Conservation (phyloP, 2,329 filamentous ascomycete species). For the Sarocladium strictum region DNA sequence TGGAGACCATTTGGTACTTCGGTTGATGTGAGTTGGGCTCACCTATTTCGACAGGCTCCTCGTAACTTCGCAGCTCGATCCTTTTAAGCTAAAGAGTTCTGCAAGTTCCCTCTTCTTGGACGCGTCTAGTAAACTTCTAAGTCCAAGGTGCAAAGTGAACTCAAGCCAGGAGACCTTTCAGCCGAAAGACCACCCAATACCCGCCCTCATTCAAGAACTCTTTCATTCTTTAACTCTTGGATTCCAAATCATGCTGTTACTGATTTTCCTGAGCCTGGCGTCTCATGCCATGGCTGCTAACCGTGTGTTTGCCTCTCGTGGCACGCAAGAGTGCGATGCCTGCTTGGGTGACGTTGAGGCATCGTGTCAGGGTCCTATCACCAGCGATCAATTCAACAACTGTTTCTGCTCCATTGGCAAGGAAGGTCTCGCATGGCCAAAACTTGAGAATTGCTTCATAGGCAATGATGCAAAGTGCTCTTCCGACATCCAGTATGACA, state of each 20-base stretch:
- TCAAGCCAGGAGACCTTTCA: no score
- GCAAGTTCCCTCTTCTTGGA: no score
- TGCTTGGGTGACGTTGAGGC: slow-evolving; percentile 9
- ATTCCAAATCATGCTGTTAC: neutral
- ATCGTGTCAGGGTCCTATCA: slow-evolving; percentile 3
- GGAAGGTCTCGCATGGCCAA: slow-evolving; percentile 3
- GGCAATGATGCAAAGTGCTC: neutral
- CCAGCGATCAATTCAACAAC: slow-evolving; percentile 11
- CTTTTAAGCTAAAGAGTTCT: no score
- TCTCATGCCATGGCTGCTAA: neutral
- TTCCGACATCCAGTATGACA: neutral
- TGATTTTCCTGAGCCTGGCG: neutral
- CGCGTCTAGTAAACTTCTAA: no score
- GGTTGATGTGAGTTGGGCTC: no score
- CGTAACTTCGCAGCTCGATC: no score
- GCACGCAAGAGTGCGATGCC: slow-evolving; percentile 1
- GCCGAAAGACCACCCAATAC: no score
- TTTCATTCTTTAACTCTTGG: no score
- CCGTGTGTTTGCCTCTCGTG: slow-evolving; percentile 5
- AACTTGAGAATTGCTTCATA: neutral
- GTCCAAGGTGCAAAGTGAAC: no score
- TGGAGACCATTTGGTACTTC: neutral
- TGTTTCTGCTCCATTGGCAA: slow-evolving; percentile 9
- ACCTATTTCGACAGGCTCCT: no score
- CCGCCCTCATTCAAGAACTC: no score